Evolutionary conservation across 257 asterid species (phyloP).

Genomic region (Penstemon eatonii): DNA sequence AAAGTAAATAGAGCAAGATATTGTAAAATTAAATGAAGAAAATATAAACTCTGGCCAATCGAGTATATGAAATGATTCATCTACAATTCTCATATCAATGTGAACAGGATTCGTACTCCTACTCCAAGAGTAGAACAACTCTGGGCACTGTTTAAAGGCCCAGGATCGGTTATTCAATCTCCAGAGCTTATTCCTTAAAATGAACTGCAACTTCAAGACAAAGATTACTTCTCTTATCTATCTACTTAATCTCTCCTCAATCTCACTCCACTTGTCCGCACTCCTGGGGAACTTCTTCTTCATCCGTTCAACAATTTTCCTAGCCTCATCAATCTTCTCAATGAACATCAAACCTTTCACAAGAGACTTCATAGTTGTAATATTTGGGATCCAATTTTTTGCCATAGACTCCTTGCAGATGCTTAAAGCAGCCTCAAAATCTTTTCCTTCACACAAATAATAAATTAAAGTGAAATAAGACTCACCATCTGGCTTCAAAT

Average conservation of each 20-base stretch:
- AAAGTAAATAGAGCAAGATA: too few species aligned
- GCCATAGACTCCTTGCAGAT: conserved; percentile 51
- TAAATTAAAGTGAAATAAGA: conserved; percentile 66
- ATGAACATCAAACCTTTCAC: conserved; percentile 66
- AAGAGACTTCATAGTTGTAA: conserved; percentile 67
- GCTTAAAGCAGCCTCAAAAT: conserved; percentile 60
- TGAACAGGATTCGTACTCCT: too few species aligned
- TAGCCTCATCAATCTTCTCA: conserved; percentile 63
- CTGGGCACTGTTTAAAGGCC: too few species aligned
- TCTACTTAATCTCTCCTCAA: conserved; percentile 59
- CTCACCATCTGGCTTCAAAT: conserved; percentile 46
- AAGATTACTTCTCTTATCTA: conserved; percentile 7
- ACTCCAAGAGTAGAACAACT: too few species aligned
- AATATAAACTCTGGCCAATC: too few species aligned
- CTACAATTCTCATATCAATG: too few species aligned
- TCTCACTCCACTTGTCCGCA: conserved; percentile 62
- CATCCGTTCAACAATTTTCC: conserved; percentile 48
- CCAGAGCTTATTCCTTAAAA: too few species aligned
- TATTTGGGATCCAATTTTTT: conserved; percentile 73
- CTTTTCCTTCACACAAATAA: conserved; percentile 55
- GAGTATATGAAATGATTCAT: too few species aligned
- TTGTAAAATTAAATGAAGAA: too few species aligned
- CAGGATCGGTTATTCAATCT: too few species aligned
- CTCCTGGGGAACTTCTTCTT: conserved; percentile 56
- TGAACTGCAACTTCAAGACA: conserved; percentile 20